Percentiles rank a stretch among this genome's conserved stretches.
Evolutionary conservation across 1,284 basidiomycete genomes (phyloP).

Genomic region (Microbotryum violaceum): DNA sequence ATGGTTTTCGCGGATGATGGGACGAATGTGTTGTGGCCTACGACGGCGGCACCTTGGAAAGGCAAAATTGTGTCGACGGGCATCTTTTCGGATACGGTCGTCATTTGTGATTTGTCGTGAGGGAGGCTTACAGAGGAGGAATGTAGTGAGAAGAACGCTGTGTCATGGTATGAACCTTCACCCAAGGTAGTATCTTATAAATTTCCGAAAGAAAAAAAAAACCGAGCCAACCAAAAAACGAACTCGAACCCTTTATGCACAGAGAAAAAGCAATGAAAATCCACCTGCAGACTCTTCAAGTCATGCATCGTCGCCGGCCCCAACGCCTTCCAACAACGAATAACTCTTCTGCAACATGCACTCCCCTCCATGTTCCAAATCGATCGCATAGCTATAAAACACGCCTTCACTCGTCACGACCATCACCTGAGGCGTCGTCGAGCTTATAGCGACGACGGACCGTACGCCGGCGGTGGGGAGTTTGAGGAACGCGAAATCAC

Average conservation of each 20-base stretch:
- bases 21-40: conserved; percentile 4
- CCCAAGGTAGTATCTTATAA: no score
- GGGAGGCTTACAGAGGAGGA: not conserved
- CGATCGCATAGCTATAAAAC: conserved; percentile 92
- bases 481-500: conserved; percentile 89
- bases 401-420: conserved; percentile 91
- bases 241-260: no score
- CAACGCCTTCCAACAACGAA: conserved; percentile 28
- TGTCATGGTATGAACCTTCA: no score
- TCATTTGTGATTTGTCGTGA: not conserved
- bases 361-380: conserved; percentile 92
- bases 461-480: conserved; percentile 66
- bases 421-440: conserved; percentile 93
- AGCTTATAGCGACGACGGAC: conserved; percentile 72
- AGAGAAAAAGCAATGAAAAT: no score
- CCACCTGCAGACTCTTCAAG: no score
- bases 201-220: no score
- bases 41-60: conserved; percentile 20
- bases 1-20: conserved; percentile 26
- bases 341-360: conserved; percentile 92
- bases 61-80: conserved; percentile 30
- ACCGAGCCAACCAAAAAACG: no score
- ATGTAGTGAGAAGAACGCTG: no score
- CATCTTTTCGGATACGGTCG: conserved; percentile 1
- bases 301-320: not conserved